phyloP scores from a whole-genome alignment of 176 grass and related monocot species.

The Oryza rufipogon region DNA sequence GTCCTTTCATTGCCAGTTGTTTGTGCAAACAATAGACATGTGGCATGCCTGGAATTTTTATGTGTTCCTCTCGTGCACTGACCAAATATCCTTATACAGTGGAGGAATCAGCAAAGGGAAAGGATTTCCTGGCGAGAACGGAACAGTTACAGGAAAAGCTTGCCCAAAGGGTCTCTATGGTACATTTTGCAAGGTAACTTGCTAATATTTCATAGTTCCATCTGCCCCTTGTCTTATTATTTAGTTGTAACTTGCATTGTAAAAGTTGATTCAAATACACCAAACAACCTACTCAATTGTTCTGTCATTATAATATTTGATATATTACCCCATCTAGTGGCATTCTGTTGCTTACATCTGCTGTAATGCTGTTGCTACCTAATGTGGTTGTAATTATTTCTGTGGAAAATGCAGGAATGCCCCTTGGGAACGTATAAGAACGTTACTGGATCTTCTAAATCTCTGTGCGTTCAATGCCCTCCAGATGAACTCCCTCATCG shows the following conservation, averaged over 20 bases:
- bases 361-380: constrained; percentile 21
- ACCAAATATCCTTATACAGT: constrained; percentile 48
- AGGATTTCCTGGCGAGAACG: constrained; percentile 89
- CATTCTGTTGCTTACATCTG: neutral
- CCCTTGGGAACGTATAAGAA: constrained; percentile 98
- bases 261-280: constrained; percentile 23
- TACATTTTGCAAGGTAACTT: constrained; percentile 94
- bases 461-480: constrained; percentile 81
- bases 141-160: constrained; percentile 89
- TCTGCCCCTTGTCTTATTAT: constrained; percentile 9
- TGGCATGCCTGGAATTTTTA: neutral
- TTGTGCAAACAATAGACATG: neutral
- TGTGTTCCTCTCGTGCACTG: constrained; percentile 15
- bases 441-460: constrained; percentile 86
- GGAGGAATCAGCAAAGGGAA: constrained; percentile 73
- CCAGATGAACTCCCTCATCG: constrained; percentile 76
- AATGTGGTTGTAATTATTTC: constrained; percentile 22
- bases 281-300: neutral
- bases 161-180: constrained; percentile 98
- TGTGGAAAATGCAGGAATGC: constrained; percentile 79
- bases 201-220: constrained; percentile 10
- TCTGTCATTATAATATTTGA: constrained; percentile 8
- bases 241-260: neutral
- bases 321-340: constrained; percentile 2
- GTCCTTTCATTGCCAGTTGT: neutral